A percentile compares a stretch with the other conserved stretches of the same genome.
phyloP scores from a whole-genome alignment of 179 eudicot genomes.

The Beta corolliflora region DNA sequence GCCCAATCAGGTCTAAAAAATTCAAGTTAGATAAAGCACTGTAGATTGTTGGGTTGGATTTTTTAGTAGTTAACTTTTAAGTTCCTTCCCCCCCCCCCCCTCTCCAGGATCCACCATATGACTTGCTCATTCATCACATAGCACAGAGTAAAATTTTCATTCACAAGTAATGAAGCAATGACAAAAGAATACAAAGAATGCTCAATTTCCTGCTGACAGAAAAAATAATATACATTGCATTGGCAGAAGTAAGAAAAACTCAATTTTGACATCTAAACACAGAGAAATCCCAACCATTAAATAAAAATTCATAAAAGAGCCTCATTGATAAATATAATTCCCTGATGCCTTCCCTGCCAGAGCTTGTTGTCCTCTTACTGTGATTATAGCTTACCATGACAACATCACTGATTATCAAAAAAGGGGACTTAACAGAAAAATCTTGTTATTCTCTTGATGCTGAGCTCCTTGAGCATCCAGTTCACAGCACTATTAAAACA shows the following conservation, averaged over 20 bases:
- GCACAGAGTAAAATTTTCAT: too few species aligned
- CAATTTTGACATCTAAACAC: background rate
- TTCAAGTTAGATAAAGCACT: too few species aligned
- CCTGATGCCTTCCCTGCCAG: background rate
- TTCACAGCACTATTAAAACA: too few species aligned
- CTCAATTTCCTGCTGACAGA: background rate
- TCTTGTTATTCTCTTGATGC: background rate
- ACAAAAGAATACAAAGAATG: background rate
- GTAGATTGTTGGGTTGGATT: too few species aligned
- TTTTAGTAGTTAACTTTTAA: too few species aligned
- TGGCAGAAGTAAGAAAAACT: background rate
- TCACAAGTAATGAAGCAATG: background rate
- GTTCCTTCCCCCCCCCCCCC: too few species aligned
- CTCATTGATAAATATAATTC: background rate
- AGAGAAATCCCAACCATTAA: too few species aligned
- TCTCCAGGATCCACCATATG: too few species aligned
- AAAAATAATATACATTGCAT: background rate
- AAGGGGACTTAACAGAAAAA: background rate
- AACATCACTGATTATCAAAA: background rate
- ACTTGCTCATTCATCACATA: too few species aligned
- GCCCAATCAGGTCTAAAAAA: too few species aligned
- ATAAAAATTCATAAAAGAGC: background rate
- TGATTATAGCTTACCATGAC: background rate
- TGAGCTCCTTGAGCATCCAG: background rate
- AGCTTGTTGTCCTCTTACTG: background rate